A percentile compares a stretch with the other conserved stretches of the same genome.
Conservation (phyloP, 2,329 filamentous ascomycete species). For the Fusarium annulatum region DNA sequence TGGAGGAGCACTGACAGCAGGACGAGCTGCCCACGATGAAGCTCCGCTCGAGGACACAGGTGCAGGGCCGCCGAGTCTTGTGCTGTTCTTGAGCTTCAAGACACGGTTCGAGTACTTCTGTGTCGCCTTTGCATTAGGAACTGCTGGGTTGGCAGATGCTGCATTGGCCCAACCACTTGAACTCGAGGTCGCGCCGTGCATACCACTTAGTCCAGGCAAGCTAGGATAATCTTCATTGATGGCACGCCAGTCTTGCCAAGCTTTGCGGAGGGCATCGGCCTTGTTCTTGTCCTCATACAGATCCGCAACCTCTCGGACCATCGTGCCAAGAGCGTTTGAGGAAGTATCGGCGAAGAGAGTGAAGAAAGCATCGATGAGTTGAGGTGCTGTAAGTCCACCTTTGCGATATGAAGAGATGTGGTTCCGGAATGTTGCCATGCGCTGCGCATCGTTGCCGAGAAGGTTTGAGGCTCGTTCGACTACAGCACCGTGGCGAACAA, state of each 20-base stretch:
- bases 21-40: slow-evolving; percentile 39
- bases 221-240: slow-evolving; percentile 97
- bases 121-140: slow-evolving; percentile 53
- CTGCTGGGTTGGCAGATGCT: slow-evolving; percentile 66
- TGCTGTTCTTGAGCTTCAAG: slow-evolving; percentile 70
- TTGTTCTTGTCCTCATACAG: slow-evolving; percentile 88
- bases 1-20: slow-evolving; percentile 26
- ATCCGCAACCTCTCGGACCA: slow-evolving; percentile 91
- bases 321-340: slow-evolving; percentile 83
- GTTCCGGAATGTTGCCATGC: slow-evolving; percentile 80
- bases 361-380: slow-evolving; percentile 89
- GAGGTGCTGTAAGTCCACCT: slow-evolving; percentile 74
- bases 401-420: slow-evolving; percentile 83
- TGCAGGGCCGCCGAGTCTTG: slow-evolving; percentile 54
- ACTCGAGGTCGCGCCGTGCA: slow-evolving; percentile 69
- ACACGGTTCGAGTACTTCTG: slow-evolving; percentile 65
- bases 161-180: slow-evolving; percentile 70
- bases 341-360: slow-evolving; percentile 82
- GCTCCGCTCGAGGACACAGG: slow-evolving; percentile 37
- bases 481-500: slow-evolving; percentile 83
- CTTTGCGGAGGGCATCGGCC: slow-evolving; percentile 77
- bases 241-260: slow-evolving; percentile 95
- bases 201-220: slow-evolving; percentile 78
- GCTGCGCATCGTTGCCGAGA: slow-evolving; percentile 79
- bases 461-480: slow-evolving; percentile 86